phyloP scores from a whole-genome alignment of 306 rosid genomes.

The Betula pendula region DNA sequence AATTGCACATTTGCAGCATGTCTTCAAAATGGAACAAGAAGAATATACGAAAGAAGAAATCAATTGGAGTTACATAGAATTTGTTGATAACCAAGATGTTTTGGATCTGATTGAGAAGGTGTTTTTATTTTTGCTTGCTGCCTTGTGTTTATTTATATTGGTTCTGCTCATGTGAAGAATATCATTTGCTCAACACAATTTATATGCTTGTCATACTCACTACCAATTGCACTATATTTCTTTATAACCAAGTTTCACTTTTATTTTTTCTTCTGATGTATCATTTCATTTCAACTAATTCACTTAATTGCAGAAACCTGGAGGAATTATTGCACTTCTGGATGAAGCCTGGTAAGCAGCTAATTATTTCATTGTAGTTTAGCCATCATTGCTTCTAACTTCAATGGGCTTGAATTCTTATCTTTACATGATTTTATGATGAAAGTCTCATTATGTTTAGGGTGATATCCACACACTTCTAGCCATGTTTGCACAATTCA shows the following conservation, averaged over 20 bases:
- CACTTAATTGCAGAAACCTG: constrained; percentile 82
- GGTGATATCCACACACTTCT: constrained; percentile 14
- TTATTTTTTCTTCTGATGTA: constrained; percentile 20
- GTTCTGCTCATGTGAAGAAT: neutral
- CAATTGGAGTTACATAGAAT: constrained; percentile 98
- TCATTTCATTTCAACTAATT: constrained; percentile 28
- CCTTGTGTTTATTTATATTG: constrained; percentile 15
- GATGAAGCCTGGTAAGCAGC: constrained; percentile 99
- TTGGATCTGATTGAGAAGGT: constrained; percentile 99
- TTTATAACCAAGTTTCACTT: neutral
- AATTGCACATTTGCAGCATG: constrained; percentile 71
- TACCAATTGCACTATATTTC: neutral
- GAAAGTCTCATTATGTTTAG: constrained; percentile 9
- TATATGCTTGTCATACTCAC: constrained; percentile 4
- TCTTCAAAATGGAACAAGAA: constrained; percentile 99
- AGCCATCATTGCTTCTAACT: constrained; percentile 22
- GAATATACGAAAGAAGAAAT: constrained; percentile 97
- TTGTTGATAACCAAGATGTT: constrained; percentile 98
- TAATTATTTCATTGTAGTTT: constrained; percentile 22
- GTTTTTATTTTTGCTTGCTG: constrained; percentile 27
- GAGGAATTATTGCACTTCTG: constrained; percentile 92
- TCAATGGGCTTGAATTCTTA: constrained; percentile 30
- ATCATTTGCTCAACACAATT: constrained; percentile 7
- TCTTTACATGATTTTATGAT: constrained; percentile 2
- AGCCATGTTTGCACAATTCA: constrained; percentile 21